phyloP scores from a whole-genome alignment of 1,139 yeast species.

The Nakaseomyces bracarensis region DNA sequence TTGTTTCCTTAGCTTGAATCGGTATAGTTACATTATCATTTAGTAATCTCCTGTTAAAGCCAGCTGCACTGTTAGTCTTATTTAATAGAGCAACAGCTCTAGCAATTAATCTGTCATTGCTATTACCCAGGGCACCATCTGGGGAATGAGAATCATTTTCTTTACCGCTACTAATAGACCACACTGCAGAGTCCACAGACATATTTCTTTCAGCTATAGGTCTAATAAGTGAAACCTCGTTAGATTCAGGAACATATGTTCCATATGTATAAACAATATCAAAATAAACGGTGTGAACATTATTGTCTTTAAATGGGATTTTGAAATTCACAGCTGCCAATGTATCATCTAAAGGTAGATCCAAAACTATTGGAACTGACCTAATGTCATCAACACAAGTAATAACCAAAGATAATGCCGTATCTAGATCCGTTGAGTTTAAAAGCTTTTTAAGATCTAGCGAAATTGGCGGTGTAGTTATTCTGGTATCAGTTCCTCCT shows the following conservation, averaged over 20 bases:
- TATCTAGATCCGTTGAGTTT: constrained; percentile 71
- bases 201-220: neutral
- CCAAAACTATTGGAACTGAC: constrained; percentile 64
- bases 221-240: neutral
- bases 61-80: constrained; percentile 59
- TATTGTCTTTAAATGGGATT: constrained; percentile 41
- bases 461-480: constrained; percentile 51
- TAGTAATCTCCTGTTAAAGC: constrained; percentile 60
- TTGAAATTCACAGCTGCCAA: constrained; percentile 79
- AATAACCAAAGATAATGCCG: constrained; percentile 73
- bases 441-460: constrained; percentile 55
- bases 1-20: constrained; percentile 58
- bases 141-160: neutral
- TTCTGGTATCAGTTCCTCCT: constrained; percentile 78
- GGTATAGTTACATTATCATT: constrained; percentile 68
- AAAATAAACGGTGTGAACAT: constrained; percentile 60
- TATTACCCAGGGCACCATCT: neutral
- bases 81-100: constrained; percentile 76
- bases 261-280: constrained; percentile 93
- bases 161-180: neutral
- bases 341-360: constrained; percentile 79
- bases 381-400: constrained; percentile 46
- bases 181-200: neutral
- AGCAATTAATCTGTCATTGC: constrained; percentile 3
- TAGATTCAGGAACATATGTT: constrained; percentile 28